A percentile compares a stretch with the other conserved stretches of the same genome.
Evolutionary conservation across 2,329 filamentous ascomycete genomes (phyloP).

Genomic region (Xylaria sp.): DNA sequence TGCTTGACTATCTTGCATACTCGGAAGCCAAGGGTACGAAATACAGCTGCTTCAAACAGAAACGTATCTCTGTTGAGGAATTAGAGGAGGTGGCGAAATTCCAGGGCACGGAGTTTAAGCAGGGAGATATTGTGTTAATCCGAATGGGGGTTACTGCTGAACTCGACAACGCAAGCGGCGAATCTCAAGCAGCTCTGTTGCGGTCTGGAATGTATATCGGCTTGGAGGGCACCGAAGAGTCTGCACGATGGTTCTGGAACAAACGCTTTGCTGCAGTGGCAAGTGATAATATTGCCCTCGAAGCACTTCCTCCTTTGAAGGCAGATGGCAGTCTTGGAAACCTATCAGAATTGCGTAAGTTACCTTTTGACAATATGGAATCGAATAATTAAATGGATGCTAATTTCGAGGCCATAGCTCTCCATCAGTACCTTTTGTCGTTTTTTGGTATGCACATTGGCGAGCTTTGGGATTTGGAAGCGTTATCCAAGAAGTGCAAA

Average conservation of each 20-base stretch:
- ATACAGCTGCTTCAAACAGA: neutral
- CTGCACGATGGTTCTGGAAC: conserved; percentile 7
- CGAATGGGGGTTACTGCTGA: neutral
- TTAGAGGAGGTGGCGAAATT: neutral
- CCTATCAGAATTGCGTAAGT: neutral
- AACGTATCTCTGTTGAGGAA: neutral
- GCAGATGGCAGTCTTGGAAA: neutral
- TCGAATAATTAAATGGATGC: neutral
- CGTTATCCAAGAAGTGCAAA: neutral
- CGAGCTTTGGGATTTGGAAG: conserved; percentile 7
- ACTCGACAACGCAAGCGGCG: neutral
- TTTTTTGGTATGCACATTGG: conserved; percentile 10
- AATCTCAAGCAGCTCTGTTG: neutral
- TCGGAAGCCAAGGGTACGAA: neutral
- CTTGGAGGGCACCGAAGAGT: neutral
- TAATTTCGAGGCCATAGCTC: neutral
- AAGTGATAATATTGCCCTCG: neutral
- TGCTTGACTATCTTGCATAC: conserved; percentile 10
- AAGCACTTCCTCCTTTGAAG: neutral
- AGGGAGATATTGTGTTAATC: conserved; percentile 1
- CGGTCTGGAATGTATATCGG: neutral
- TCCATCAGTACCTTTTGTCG: neutral
- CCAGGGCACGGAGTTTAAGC: conserved; percentile 4
- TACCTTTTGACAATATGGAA: neutral
- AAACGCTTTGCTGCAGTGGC: conserved; percentile 2